Percentiles rank a stretch among this genome's conserved stretches.
Conservation (phyloP, 805 yeast species). For the Hanseniaspora lachancei region DNA sequence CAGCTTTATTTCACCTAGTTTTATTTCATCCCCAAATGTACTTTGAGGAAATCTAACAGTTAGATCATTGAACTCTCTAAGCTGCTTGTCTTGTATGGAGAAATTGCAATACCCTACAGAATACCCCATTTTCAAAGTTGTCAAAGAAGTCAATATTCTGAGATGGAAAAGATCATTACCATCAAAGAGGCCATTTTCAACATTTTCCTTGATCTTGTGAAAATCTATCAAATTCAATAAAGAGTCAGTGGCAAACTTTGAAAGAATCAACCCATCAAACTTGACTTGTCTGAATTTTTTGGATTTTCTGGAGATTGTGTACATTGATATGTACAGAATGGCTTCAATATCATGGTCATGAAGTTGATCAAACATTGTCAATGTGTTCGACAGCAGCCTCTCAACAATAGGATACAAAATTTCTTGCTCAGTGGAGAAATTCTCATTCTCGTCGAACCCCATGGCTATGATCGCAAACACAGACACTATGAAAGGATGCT, state of each 20-base stretch:
- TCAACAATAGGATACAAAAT: slow-evolving; percentile 37
- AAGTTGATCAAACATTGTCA: slow-evolving; percentile 37
- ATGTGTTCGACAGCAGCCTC: slow-evolving; percentile 36
- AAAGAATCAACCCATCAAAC: slow-evolving; percentile 40
- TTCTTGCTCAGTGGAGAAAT: slow-evolving; percentile 37
- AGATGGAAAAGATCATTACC: slow-evolving; percentile 39
- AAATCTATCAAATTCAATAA: slow-evolving; percentile 36
- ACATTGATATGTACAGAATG: slow-evolving; percentile 40
- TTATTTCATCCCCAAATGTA: slow-evolving; percentile 42
- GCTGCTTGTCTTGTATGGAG: slow-evolving; percentile 19
- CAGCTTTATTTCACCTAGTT: slow-evolving; percentile 38
- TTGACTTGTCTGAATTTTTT: slow-evolving; percentile 34
- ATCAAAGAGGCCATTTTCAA: slow-evolving; percentile 22
- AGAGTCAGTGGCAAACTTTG: slow-evolving; percentile 40
- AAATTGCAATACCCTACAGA: slow-evolving; percentile 37
- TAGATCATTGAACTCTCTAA: slow-evolving; percentile 31
- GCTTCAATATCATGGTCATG: slow-evolving; percentile 52
- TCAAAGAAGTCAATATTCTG: slow-evolving; percentile 40
- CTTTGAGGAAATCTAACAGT: slow-evolving; percentile 38
- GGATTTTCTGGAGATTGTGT: slow-evolving; percentile 42
- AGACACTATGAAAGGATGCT: slow-evolving; percentile 43
- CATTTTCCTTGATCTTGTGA: slow-evolving; percentile 30
- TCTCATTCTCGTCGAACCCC: slow-evolving; percentile 43
- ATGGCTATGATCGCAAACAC: slow-evolving; percentile 42
- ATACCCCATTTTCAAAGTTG: slow-evolving; percentile 39